Evolutionary conservation across 2,329 filamentous ascomycete genomes (phyloP), one percentile per base, ranked within the genome.

Genomic region (Beauveria asiatica): DNA sequence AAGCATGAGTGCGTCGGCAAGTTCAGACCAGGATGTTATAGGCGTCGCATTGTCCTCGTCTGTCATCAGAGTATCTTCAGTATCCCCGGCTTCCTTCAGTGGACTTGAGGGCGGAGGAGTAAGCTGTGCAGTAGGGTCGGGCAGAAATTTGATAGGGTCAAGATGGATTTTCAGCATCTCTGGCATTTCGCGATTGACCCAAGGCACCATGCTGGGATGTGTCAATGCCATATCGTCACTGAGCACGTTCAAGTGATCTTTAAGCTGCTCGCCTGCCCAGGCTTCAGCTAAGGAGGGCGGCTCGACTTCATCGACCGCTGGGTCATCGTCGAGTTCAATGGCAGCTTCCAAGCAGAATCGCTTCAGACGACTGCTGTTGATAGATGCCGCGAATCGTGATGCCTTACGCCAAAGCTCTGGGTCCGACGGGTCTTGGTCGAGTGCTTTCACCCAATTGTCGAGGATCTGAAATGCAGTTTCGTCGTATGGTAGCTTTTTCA

Each of bases 311-410:
- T 78, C 77, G 1, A 86, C 74, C 3, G 84, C 78, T 0, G 85
- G 85, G 64, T 88, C 85, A 66, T 88, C 85, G 64, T 88, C 85
- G 42, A 87, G 73, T 69, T 88, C 85, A 37, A 88, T 81, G 6
- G 85, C 84, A 37, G 85, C 83, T 67, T 88, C 85, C 2, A 88
- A 73, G 61, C 84, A 87, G 67, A 83, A 88, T 41, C 85, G 75
- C 64, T 79, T 81, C 27, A 86, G 76, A 13, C 83, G 77, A 0
- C 74, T 68, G 63, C 84, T 86, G 49, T 78, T 80, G 48, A 87
- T 70, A 50, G 83, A 82, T 1, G 80, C 77, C 3, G 80, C 83
- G 49, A 87, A 78, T 3, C 84, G 80, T 0, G 83, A 82, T 2
- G 79, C 76, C 54, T 79, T 78, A 62, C 85, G 77, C 85, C 85